Base-by-base conservation (phyloP, 371 early-diverging fungal genomes). In the Mucor plumbeus region DNA sequence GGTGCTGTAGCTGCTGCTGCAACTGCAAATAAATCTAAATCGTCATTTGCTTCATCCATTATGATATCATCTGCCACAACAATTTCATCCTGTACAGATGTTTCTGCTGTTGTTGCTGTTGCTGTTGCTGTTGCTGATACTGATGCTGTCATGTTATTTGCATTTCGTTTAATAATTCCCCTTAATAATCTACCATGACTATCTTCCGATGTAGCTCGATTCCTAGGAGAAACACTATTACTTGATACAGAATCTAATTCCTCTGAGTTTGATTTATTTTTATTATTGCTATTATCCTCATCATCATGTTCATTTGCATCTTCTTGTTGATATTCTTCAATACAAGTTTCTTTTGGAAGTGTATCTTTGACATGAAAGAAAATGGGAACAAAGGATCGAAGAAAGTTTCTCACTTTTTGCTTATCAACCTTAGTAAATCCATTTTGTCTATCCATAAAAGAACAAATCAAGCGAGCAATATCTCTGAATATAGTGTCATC, bases 321-420 rank as follows among this genome's bases (percentile, higher is more conserved):
- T 3, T 76, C 74, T 14, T 70, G 81, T 3, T 26, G 26, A 26
- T 26, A 3, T 26, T 26, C 26, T 26, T 76, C 78, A 61, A 79
- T 74, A n/a, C 65, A 55, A 11, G 76, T 73, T 8, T 21, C 50
- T 21, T 2, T 0, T 11, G 50, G 26, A 9, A 50, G 13, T 4
- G 26, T 21, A 21, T 50, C 50, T 21, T 84, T 85, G 36, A 89
- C 59, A 47, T 88, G 87, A 72, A 95, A 92, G 69, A 94, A 88
- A 5, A 82, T 77, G 13, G 85, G 80, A 41, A 94, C 84, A 75
- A 96, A 91, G 15, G 82, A 77, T 15, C 75, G 80, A 62, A 94
- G 76, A 64, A 96, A 91, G 11, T 79, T 80, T 35, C 84, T 85
- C 65, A 95, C 87, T 71, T 85, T 81, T 35, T 87, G 87, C 57